Base-by-base conservation (phyloP, 768 basidiomycete genomes). In the Rubroboletus pulcherrimus region DNA sequence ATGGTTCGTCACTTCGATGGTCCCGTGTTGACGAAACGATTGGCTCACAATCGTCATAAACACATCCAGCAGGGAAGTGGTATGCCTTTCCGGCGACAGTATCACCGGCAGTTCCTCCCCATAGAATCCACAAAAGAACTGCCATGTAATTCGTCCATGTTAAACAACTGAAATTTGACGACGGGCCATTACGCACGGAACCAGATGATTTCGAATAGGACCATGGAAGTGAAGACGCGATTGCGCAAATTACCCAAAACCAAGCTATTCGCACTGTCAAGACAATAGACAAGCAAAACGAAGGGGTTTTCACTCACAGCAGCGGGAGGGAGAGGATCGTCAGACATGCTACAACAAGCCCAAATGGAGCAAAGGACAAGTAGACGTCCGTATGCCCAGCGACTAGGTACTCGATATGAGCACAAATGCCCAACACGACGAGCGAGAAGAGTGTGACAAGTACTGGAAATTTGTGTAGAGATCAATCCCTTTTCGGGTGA, bases 151-250 rank as follows among this genome's bases (percentile, higher is more conserved):
- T 57, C 33, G 42, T 29, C 38, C 19, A 44, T 1, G 39, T 54
- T 50, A 55, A 51, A 45, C 7, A 38, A 4, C n/a, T 5, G 39
- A 8, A 38, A 37, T 4, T 5, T 1, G 10, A 14, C 10, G 29
- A 35, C 17, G 5, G 15, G 6, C 1, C 14, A n/a, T 45, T 9
- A 68, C 64, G 42, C 31, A 70, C 69, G 57, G 51, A 64, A 60
- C 68, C 59, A 71, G 19, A 58, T n/a, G 29, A 63, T 46, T 56
- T 71, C 62, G 11, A 68, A 68, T n/a, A 61, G 12, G 7, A 71
- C 41, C 54, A 43, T 64, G 2, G 66, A 65, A 2, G 63, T 60
- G 34, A 71, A 60, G 17, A 58, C 46, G 17, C 55, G 49, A 8
- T 30, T 41, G 21, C 43, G 49, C 35, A 40, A 29, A 15, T 34